These are phyloP conservation scores for Aspergillus caelatus DNA, from an alignment of 2,329 filamentous ascomycete genomes.

Conservation along the genomic window DNA sequence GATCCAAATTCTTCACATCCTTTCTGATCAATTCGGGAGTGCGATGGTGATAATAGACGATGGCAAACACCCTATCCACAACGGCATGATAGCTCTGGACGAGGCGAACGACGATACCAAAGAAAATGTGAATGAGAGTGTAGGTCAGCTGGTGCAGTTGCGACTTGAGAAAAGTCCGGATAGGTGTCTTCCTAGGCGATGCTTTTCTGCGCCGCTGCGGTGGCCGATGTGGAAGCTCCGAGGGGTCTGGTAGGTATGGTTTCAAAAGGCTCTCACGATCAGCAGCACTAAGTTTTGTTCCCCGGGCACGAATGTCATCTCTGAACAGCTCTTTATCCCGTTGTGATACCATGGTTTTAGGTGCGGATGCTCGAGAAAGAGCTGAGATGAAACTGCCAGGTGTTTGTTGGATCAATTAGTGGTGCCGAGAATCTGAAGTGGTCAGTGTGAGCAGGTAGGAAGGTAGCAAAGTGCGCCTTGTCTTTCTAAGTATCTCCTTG, in stretches of 20 bases:
- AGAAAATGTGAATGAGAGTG: slow-evolving; percentile 67
- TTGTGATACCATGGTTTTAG: slow-evolving; percentile 35
- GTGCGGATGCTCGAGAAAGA: neutral
- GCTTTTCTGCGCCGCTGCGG: slow-evolving; percentile 29
- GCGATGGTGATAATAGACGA: slow-evolving; percentile 93
- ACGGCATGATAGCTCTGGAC: slow-evolving; percentile 79
- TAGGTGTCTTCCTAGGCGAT: slow-evolving; percentile 38
- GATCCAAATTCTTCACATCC: slow-evolving; percentile 74
- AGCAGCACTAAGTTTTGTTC: slow-evolving; percentile 44
- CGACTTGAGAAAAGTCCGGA: slow-evolving; percentile 48
- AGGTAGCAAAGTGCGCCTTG: neutral
- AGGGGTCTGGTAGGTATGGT: slow-evolving; percentile 55
- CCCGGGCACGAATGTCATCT: slow-evolving; percentile 42
- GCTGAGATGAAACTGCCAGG: neutral
- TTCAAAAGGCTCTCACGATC: slow-evolving; percentile 57
- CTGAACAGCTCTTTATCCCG: slow-evolving; percentile 40
- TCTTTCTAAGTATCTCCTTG: neutral
- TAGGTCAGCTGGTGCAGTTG: slow-evolving; percentile 50
- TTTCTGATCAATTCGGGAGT: slow-evolving; percentile 89
- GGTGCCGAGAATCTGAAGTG: neutral
- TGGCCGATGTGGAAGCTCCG: slow-evolving; percentile 28
- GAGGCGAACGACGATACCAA: slow-evolving; percentile 83
- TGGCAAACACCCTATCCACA: slow-evolving; percentile 73
- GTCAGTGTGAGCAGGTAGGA: neutral
- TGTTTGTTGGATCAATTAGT: neutral